Evolutionary conservation across 352 stramenopile species (phyloP), one percentile per base, ranked within the genome.

Genomic region (Phytophthora lateralis): DNA sequence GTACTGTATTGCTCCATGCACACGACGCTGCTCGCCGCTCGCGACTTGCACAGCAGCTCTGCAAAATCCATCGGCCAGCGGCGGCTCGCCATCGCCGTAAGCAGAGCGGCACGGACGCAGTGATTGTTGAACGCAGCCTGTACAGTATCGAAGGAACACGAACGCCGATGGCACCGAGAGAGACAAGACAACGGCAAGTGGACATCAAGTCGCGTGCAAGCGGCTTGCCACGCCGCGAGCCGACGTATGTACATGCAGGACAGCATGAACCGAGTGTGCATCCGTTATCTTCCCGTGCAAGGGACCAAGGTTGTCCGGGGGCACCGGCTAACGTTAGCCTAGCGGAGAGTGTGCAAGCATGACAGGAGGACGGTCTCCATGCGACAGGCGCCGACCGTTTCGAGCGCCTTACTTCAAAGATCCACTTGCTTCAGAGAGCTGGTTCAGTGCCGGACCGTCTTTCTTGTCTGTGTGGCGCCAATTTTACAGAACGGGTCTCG

Each of bases 391-490:
- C 46, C 46, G 47, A 66, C 63, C 49, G 48, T 66, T 71, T 71
- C 56, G 37, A 57, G 60, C 59, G 39, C 26, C 29, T 67, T 60
- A 60, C n/a, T 60, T 61, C 52, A 65, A 65, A 64, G 64, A 73
- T 73, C 59, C 20, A 63, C 58, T 52, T 47, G 27, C 37, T 61
- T 69, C 58, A 73, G 59, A 73, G 59, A 71, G 63, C 63, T 62
- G 65, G 65, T 69, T 69, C 53, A 38, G 18, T 27, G 7, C 12
- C 35, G 21, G 34, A 39, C 43, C 53, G 52, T 56, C 59, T 69
- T 50, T 50, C 58, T 43, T 24, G 37, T 21, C 6, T 44, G 38
- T 8, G 7, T 10, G 51, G 44, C 44, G 48, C 49, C 52, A 34
- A 42, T 60, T 59, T 59, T 48, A n/a, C 11, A 30, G 49, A 70